Conservation (phyloP, 352 stramenopile species). For the Elongisporangium undulatum region DNA sequence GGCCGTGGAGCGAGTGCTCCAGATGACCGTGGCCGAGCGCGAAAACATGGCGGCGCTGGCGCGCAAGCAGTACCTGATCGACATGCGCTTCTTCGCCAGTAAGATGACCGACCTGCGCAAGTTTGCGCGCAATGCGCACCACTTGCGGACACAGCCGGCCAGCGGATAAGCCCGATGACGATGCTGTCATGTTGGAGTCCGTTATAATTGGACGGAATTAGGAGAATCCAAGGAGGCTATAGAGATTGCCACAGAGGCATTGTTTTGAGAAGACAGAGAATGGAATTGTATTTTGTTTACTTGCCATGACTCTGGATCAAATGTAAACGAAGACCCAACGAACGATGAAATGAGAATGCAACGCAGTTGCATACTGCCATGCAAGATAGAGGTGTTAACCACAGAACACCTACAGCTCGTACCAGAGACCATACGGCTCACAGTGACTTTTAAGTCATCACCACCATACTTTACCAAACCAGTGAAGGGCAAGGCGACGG, state of each 20-base stretch:
- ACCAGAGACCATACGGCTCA: too few species aligned
- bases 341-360: too few species aligned
- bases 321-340: too few species aligned
- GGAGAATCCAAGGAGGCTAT: constrained; percentile 7
- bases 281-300: background rate
- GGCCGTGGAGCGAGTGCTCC: constrained; percentile 44
- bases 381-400: too few species aligned
- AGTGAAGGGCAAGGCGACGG: too few species aligned
- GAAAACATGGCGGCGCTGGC: constrained; percentile 33
- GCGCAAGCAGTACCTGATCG: constrained; percentile 55
- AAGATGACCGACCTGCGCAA: constrained; percentile 53
- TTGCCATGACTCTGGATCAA: too few species aligned
- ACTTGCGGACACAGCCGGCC: constrained; percentile 6
- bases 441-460: too few species aligned
- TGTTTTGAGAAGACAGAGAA: background rate
- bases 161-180: constrained; percentile 9
- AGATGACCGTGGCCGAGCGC: constrained; percentile 38
- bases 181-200: constrained; percentile 2
- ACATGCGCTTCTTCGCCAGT: constrained; percentile 55
- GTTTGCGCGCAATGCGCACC: constrained; percentile 19
- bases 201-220: constrained; percentile 1
- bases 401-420: too few species aligned
- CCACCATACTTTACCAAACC: too few species aligned
- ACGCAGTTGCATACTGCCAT: too few species aligned
- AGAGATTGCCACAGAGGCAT: background rate